Percentiles rank a stretch among this genome's conserved stretches.
These are phyloP conservation scores for Apium graveolens DNA, from an alignment of 129 eudicot genomes.

Conservation along the genomic window DNA sequence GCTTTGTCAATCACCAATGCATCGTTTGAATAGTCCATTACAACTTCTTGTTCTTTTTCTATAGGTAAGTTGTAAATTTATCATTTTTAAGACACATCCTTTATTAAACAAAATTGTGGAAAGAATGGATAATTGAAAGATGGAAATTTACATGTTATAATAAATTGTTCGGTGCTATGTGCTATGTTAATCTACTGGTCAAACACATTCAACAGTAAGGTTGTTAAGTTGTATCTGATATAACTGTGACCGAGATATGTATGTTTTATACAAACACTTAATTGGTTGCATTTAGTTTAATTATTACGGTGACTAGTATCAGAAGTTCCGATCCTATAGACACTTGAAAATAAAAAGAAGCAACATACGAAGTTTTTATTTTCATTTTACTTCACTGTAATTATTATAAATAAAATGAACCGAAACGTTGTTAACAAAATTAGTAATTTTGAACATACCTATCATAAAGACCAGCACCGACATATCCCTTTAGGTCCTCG, in stretches of 20 bases:
- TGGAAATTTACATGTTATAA: neutral
- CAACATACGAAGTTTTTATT: neutral
- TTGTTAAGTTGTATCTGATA: neutral
- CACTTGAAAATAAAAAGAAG: neutral
- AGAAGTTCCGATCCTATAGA: neutral
- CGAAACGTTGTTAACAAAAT: neutral
- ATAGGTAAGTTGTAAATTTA: too few species aligned
- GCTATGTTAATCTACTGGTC: neutral
- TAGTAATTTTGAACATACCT: conserved; percentile 14
- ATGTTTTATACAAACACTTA: neutral
- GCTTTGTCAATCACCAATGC: conserved; percentile 25
- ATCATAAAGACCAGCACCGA: conserved; percentile 32
- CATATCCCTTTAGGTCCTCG: conserved; percentile 22
- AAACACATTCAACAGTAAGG: neutral
- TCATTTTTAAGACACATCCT: neutral
- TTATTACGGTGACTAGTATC: neutral
- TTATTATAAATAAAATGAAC: neutral
- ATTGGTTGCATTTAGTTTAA: neutral
- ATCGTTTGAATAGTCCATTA: conserved; percentile 40
- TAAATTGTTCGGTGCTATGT: neutral
- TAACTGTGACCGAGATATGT: neutral
- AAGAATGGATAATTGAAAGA: neutral
- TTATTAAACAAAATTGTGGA: neutral
- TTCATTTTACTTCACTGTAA: too few species aligned
- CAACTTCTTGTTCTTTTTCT: conserved; percentile 33